phyloP scores from a whole-genome alignment of 2,329 filamentous ascomycete genomes.

The Aspergillus hortae region DNA sequence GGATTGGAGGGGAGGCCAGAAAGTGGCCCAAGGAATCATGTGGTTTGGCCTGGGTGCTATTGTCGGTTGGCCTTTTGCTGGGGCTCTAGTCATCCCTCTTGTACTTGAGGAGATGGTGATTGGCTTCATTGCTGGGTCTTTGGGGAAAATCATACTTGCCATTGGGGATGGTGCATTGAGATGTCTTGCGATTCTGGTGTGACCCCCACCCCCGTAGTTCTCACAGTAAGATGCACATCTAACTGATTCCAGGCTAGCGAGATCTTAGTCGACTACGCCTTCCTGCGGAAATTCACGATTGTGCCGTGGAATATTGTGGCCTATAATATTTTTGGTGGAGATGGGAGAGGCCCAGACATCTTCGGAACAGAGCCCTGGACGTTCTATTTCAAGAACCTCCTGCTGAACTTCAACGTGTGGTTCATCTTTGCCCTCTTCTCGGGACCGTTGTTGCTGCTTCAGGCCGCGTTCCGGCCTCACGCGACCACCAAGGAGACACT shows the following conservation, averaged over 20 bases:
- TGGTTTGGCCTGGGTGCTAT: conserved; percentile 86
- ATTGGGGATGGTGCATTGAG: conserved; percentile 65
- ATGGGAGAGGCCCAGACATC: conserved; percentile 76
- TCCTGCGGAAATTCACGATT: conserved; percentile 73
- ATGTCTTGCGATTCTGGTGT: conserved; percentile 66
- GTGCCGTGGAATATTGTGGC: conserved; percentile 90
- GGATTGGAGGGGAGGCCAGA: conserved; percentile 77
- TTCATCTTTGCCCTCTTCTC: conserved; percentile 74
- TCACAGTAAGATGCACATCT: conserved; percentile 15
- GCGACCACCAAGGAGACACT: conserved; percentile 64
- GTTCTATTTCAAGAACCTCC: conserved; percentile 88
- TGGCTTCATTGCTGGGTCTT: conserved; percentile 50
- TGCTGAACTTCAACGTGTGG: conserved; percentile 95
- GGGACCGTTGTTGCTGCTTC: conserved; percentile 70
- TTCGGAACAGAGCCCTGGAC: conserved; percentile 97
- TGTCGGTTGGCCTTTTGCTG: conserved; percentile 91
- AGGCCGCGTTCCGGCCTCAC: conserved; percentile 63
- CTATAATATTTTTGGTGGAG: conserved; percentile 87
- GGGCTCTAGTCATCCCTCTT: conserved; percentile 76
- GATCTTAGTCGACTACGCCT: conserved; percentile 70
- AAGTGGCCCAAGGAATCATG: conserved; percentile 77
- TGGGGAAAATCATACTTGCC: conserved; percentile 59
- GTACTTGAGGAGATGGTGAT: conserved; percentile 70
- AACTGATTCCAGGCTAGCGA: conserved; percentile 58
- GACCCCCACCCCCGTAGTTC: conserved; percentile 25